Conservation (phyloP, 176 grass and related monocot species). For the Tillandsia fasciculata region DNA sequence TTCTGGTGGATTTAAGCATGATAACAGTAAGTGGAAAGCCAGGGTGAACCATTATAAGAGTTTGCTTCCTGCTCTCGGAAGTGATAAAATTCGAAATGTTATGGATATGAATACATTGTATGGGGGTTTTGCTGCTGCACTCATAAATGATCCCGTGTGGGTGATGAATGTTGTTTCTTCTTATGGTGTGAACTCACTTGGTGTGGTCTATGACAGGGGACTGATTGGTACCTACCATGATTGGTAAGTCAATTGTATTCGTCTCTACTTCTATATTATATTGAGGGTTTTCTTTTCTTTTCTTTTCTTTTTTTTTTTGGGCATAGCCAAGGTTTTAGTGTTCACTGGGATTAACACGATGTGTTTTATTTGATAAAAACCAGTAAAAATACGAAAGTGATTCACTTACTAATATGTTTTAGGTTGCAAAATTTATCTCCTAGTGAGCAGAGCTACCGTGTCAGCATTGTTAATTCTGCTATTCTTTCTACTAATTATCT, state of each 20-base stretch:
- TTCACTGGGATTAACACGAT: too few relatives aligned
- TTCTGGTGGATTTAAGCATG: conserved; percentile 55
- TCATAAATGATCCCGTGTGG: conserved; percentile 75
- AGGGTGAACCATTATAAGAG: conserved; percentile 57
- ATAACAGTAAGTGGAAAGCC: conserved; percentile 61
- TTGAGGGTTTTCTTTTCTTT: background rate
- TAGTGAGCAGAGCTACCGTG: too few relatives aligned
- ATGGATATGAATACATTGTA: conserved; percentile 95
- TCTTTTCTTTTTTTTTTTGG: background rate
- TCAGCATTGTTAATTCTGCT: too few relatives aligned
- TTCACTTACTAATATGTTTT: too few relatives aligned
- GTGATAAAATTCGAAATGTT: conserved; percentile 68
- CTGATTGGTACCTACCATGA: conserved; percentile 84
- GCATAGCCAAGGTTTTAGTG: background rate
- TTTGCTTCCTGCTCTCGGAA: conserved; percentile 55
- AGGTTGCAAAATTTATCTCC: too few relatives aligned
- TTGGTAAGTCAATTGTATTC: conserved; percentile 34
- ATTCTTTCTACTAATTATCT: too few relatives aligned
- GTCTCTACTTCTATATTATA: background rate
- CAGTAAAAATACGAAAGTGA: too few relatives aligned
- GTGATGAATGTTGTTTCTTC: conserved; percentile 96
- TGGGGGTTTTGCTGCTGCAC: conserved; percentile 46
- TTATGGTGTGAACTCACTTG: conserved; percentile 60
- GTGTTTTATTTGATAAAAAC: too few relatives aligned
- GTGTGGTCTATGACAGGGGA: conserved; percentile 74